phyloP scores from a whole-genome alignment of 257 asterid species.

The Rehmannia glutinosa region DNA sequence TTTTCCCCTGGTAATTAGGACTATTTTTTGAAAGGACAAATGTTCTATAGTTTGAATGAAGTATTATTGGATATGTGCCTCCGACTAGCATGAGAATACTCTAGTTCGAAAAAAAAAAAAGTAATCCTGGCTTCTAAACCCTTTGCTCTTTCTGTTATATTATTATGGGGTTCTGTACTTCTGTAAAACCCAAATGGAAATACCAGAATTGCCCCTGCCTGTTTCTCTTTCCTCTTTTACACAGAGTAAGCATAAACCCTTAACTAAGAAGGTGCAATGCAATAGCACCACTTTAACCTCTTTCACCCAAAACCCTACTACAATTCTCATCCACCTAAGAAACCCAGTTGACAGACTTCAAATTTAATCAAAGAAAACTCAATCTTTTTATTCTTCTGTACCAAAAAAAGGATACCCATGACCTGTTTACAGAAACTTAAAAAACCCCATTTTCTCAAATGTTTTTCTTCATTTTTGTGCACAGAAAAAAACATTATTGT shows the following conservation, averaged over 20 bases:
- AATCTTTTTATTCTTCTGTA: neutral
- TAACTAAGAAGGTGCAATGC: neutral
- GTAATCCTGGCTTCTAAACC: no score
- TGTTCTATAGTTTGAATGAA: no score
- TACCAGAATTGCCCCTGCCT: neutral
- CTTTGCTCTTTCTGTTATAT: no score
- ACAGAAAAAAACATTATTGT: neutral
- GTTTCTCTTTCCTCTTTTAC: neutral
- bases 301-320: neutral
- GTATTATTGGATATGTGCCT: no score
- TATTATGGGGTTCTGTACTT: no score
- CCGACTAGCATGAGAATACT: no score
- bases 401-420: slow-evolving; percentile 22
- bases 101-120: no score
- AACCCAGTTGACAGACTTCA: neutral
- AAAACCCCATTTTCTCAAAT: slow-evolving; percentile 20
- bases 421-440: slow-evolving; percentile 33
- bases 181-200: no score
- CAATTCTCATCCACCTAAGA: neutral
- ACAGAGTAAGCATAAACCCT: no score
- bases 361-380: neutral
- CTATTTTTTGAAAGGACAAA: no score
- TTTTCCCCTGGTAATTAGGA: no score
- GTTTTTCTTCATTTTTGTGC: slow-evolving; percentile 21
- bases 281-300: neutral